These are phyloP conservation scores for Penicillium sumatraense DNA, from an alignment of 2,329 filamentous ascomycete genomes.

Conservation along the genomic window DNA sequence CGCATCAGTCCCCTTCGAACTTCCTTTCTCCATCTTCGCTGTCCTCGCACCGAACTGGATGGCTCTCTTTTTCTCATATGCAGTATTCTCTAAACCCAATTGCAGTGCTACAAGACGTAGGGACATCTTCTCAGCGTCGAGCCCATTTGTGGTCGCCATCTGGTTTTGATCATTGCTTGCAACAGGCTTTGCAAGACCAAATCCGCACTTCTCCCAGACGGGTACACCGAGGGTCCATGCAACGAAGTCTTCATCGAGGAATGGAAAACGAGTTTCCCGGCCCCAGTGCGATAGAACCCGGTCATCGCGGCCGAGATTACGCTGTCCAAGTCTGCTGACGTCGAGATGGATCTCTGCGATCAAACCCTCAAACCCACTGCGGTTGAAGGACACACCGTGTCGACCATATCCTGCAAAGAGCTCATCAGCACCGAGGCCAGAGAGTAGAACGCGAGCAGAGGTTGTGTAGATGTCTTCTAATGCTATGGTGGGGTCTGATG, in stretches of 20 bases:
- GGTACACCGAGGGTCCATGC: conserved; percentile 75
- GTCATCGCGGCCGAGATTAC: conserved; percentile 95
- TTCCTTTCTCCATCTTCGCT: conserved; percentile 75
- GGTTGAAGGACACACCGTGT: conserved; percentile 75
- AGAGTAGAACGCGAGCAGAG: conserved; percentile 80
- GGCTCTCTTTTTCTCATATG: conserved; percentile 90
- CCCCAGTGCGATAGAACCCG: conserved; percentile 88
- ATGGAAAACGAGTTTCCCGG: conserved; percentile 87
- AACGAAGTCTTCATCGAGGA: conserved; percentile 85
- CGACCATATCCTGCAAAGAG: conserved; percentile 92
- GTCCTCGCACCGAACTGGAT: conserved; percentile 84
- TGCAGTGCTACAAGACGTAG: conserved; percentile 76
- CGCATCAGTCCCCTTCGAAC: conserved; percentile 69
- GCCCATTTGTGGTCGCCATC: conserved; percentile 12
- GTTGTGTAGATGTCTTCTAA: conserved; percentile 60
- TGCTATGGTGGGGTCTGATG: conserved; percentile 30
- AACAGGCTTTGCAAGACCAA: conserved; percentile 55
- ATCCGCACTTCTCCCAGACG: conserved; percentile 87
- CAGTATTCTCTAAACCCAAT: conserved; percentile 72
- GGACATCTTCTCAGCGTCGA: conserved; percentile 76
- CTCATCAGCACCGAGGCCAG: conserved; percentile 93
- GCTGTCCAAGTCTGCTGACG: conserved; percentile 80
- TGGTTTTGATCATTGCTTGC: conserved; percentile 17
- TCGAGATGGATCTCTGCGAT: conserved; percentile 84
- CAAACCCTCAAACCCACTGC: conserved; percentile 71